Percentiles rank a stretch among this genome's conserved stretches.
Conservation (phyloP, 1,284 basidiomycete species). For the Rhodotorula mucilaginosa region DNA sequence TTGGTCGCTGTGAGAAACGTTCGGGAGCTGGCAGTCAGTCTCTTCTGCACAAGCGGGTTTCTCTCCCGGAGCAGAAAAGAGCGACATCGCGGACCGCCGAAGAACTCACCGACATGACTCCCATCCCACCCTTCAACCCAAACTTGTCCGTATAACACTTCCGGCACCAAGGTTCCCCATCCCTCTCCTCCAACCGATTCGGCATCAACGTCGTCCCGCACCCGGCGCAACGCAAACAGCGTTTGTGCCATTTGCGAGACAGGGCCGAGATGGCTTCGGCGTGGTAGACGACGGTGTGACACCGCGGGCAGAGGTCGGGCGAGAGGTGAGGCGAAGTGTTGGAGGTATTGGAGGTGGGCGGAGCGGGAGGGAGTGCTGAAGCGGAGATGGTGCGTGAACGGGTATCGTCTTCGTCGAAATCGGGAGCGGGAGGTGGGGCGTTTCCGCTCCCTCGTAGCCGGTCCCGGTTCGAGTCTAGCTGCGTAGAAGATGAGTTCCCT, state of each 20-base stretch:
- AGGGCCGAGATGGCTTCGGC: slow-evolving; percentile 24
- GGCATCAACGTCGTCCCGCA: slow-evolving; percentile 21
- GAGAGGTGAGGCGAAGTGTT: not conserved
- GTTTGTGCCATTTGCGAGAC: not conserved
- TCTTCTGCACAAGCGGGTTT: no score
- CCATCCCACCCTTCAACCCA: slow-evolving; percentile 15
- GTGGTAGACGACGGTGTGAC: slow-evolving; percentile 23
- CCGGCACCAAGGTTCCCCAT: slow-evolving; percentile 20
- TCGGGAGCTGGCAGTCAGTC: not conserved
- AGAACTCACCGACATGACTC: slow-evolving; percentile 16
- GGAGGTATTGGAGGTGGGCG: not conserved
- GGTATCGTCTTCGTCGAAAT: not conserved
- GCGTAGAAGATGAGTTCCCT: no score
- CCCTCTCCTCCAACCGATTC: slow-evolving; percentile 9
- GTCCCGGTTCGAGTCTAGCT: not conserved
- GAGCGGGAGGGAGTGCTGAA: not conserved
- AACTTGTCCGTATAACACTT: slow-evolving; percentile 19
- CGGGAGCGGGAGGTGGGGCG: not conserved
- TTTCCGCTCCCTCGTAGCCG: no score
- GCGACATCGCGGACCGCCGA: no score
- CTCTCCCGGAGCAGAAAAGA: no score
- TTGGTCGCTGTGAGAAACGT: not conserved
- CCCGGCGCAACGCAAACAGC: slow-evolving; percentile 27
- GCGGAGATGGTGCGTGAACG: not conserved
- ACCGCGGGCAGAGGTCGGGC: slow-evolving; percentile 18